phyloP scores from a whole-genome alignment of 176 grass and related monocot genomes.

The Avena atlantica region DNA sequence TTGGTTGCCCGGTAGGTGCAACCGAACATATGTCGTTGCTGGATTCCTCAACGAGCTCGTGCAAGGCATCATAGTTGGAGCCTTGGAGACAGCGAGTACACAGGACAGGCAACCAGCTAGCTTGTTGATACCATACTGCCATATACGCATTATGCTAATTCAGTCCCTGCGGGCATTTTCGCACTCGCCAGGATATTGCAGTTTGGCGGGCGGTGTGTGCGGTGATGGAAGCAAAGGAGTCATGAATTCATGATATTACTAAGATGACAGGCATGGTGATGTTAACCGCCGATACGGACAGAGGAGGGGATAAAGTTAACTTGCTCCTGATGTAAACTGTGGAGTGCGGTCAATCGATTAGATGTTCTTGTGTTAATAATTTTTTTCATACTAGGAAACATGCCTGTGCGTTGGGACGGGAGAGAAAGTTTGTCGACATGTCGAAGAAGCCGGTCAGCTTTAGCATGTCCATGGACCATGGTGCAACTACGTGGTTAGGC shows the following conservation, averaged over 20 bases:
- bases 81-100: not conserved
- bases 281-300: not conserved
- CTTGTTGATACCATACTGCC: not conserved
- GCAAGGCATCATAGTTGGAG: not conserved
- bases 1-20: not conserved
- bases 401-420: no score
- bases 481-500: no score
- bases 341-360: not conserved
- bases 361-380: not conserved
- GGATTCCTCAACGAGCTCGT: not conserved
- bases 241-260: not conserved
- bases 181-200: not conserved
- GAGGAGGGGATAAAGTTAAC: not conserved
- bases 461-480: no score
- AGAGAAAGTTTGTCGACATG: no score
- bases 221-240: not conserved
- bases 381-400: not conserved
- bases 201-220: not conserved
- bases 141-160: not conserved
- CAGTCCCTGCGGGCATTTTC: not conserved
- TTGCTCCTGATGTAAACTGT: not conserved
- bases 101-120: not conserved
- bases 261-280: constrained; percentile 1
- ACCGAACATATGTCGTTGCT: not conserved
- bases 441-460: no score